Conservation (phyloP, 2,329 filamentous ascomycete genomes). For the Fusarium burgessii region DNA sequence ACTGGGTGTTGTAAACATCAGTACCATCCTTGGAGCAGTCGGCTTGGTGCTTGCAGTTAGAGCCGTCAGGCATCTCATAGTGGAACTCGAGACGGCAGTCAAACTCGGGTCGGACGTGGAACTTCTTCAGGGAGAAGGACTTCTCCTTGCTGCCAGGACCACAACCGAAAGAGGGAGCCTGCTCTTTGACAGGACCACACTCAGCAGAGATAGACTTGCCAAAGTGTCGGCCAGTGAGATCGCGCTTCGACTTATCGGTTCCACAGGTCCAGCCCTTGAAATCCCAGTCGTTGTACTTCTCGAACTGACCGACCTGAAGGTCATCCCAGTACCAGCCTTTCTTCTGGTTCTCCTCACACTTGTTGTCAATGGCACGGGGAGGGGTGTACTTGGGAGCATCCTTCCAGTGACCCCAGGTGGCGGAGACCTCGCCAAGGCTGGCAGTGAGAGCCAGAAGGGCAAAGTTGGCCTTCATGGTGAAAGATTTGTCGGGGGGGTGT, state of each 20-base stretch:
- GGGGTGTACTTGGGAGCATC: conserved; percentile 67
- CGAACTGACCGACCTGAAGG: conserved; percentile 71
- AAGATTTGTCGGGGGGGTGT: conserved; percentile 20
- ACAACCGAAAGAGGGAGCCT: conserved; percentile 69
- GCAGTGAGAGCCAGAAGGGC: conserved; percentile 64
- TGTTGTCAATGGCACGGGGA: conserved; percentile 80
- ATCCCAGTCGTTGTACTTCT: conserved; percentile 76
- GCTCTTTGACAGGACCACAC: conserved; percentile 58
- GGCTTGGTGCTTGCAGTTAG: conserved; percentile 81
- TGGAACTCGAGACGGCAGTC: conserved; percentile 86
- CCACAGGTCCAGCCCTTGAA: conserved; percentile 81
- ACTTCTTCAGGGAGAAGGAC: conserved; percentile 79
- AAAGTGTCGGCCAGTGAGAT: conserved; percentile 65
- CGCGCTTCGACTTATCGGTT: conserved; percentile 68
- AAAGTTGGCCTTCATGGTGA: conserved; percentile 65
- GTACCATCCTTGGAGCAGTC: conserved; percentile 76
- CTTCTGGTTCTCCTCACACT: conserved; percentile 78
- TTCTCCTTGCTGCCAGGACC: conserved; percentile 45
- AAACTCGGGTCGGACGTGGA: conserved; percentile 79
- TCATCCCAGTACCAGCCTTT: conserved; percentile 78
- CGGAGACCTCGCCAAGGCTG: conserved; percentile 62
- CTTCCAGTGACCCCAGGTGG: conserved; percentile 47
- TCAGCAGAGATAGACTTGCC: conserved; percentile 72
- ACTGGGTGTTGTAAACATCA: conserved; percentile 85
- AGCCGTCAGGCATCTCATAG: conserved; percentile 87